Percentiles rank a stretch among this genome's conserved stretches.
These are phyloP conservation scores for Vanrija sp. DNA, from an alignment of 1,284 basidiomycete species.

Conservation along the genomic window DNA sequence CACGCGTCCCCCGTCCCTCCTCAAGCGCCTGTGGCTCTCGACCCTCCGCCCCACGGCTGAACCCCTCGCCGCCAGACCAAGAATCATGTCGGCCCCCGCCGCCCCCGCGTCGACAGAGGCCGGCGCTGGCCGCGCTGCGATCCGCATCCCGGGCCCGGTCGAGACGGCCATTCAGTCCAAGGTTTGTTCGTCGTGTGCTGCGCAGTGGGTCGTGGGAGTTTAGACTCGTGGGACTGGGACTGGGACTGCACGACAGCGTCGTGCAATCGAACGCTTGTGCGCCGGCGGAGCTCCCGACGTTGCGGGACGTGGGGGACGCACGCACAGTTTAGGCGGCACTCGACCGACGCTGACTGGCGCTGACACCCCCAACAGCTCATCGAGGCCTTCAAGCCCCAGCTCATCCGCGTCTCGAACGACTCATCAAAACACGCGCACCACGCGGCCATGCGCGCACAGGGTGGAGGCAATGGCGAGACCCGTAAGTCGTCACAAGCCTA, in stretches of 20 bases:
- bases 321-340: too few relatives aligned
- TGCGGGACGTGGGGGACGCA: too few relatives aligned
- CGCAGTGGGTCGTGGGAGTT: too few relatives aligned
- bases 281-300: too few relatives aligned
- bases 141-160: constrained; percentile 44
- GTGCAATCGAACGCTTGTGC: too few relatives aligned
- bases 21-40: constrained; percentile 21
- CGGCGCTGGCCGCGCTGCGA: constrained; percentile 15
- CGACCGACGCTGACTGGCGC: neutral
- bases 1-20: constrained; percentile 18
- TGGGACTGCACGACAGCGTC: too few relatives aligned
- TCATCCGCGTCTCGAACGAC: constrained; percentile 47
- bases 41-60: constrained; percentile 13
- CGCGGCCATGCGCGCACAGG: constrained; percentile 44
- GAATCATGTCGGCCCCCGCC: neutral
- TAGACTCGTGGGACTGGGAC: too few relatives aligned
- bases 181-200: constrained; percentile 20
- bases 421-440: constrained; percentile 48
- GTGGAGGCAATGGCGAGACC: constrained; percentile 47
- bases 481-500: constrained; percentile 30
- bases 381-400: constrained; percentile 38
- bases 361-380: constrained; percentile 27
- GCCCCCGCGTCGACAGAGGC: constrained; percentile 2
- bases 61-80: neutral
- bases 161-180: constrained; percentile 45